These are phyloP conservation scores for Diaporthe capsici DNA, from an alignment of 2,329 filamentous ascomycete genomes.

Conservation along the genomic window DNA sequence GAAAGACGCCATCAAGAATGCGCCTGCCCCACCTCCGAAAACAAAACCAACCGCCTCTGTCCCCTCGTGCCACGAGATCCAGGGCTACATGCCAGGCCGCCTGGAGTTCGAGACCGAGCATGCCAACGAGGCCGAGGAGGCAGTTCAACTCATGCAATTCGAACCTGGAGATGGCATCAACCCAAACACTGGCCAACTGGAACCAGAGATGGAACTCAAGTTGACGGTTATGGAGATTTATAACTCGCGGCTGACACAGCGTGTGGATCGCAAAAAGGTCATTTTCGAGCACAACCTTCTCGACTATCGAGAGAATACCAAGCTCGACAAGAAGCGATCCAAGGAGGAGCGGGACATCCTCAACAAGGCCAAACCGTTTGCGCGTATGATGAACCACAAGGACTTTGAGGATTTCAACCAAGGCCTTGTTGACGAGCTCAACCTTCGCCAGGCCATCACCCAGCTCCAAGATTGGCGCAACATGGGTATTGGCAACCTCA, in stretches of 20 bases:
- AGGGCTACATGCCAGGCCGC: conserved; percentile 98
- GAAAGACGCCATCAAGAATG: conserved; percentile 88
- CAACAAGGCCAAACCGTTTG: conserved; percentile 96
- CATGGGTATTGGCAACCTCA: conserved; percentile 86
- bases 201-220: conserved; percentile 97
- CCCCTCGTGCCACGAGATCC: conserved; percentile 96
- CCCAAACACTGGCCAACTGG: conserved; percentile 84
- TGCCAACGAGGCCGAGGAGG: conserved; percentile 97
- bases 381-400: conserved; percentile 93
- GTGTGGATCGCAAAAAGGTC: conserved; percentile 95
- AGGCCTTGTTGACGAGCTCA: conserved; percentile 90
- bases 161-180: conserved; percentile 96
- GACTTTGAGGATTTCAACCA: conserved; percentile 91
- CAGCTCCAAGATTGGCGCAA: conserved; percentile 96
- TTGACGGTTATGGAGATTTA: conserved; percentile 99
- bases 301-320: conserved; percentile 92
- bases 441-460: conserved; percentile 87
- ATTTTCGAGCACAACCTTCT: conserved; percentile 95
- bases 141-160: conserved; percentile 98
- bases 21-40: conserved; percentile 87
- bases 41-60: conserved; percentile 97
- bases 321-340: conserved; percentile 92
- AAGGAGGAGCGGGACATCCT: conserved; percentile 94
- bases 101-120: conserved; percentile 98
- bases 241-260: conserved; percentile 89